These are phyloP conservation scores for Furcasterigmium sp. DNA, from an alignment of 2,329 filamentous ascomycete species.

Conservation along the genomic window DNA sequence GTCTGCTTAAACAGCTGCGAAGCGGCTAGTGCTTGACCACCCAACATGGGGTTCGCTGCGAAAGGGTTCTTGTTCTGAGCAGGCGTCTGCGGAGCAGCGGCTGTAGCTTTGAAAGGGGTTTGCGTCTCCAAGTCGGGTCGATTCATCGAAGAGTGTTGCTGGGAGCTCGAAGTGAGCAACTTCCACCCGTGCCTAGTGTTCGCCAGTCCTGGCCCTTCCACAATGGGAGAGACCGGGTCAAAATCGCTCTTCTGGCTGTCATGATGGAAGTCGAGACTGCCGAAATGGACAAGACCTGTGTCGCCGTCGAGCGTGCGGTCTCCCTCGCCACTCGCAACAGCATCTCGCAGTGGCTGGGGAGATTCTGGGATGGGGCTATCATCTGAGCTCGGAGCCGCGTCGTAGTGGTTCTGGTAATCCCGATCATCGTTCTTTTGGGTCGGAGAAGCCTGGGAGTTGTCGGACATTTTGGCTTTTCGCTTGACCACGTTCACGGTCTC, in stretches of 20 bases:
- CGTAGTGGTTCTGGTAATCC: slow-evolving; percentile 38
- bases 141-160: slow-evolving; percentile 19
- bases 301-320: slow-evolving; percentile 38
- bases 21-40: slow-evolving; percentile 27
- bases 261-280: slow-evolving; percentile 23
- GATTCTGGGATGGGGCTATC: slow-evolving; percentile 12
- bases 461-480: slow-evolving; percentile 30
- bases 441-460: slow-evolving; percentile 45
- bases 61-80: slow-evolving; percentile 44
- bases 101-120: slow-evolving; percentile 24
- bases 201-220: slow-evolving; percentile 25
- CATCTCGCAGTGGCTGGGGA: not conserved
- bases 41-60: slow-evolving; percentile 24
- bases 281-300: slow-evolving; percentile 44
- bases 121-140: slow-evolving; percentile 4
- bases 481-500: too few relatives aligned
- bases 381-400: slow-evolving; percentile 12
- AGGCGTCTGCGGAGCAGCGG: slow-evolving; percentile 41
- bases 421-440: slow-evolving; percentile 53
- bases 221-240: slow-evolving; percentile 27
- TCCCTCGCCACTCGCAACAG: slow-evolving; percentile 10
- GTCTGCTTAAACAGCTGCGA: slow-evolving; percentile 53
- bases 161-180: slow-evolving; percentile 25
- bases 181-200: slow-evolving; percentile 34
- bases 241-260: not conserved